Evolutionary conservation across 78 protist genomes (phyloP).

Genomic region (Dictyostelium intermedium): DNA sequence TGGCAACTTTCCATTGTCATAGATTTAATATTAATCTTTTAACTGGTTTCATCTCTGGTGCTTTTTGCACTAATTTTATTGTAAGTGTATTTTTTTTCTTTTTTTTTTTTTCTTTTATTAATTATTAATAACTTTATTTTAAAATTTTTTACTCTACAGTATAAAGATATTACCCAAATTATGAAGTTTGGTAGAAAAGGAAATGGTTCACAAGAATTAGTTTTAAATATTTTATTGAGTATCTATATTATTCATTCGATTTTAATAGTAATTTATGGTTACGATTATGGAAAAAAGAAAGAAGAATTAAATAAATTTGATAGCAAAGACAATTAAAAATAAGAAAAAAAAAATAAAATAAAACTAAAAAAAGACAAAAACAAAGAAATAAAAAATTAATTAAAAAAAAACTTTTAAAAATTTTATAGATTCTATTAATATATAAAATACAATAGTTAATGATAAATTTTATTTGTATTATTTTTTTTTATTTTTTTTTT

Average conservation of each 20-base stretch:
- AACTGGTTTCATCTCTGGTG: constrained; percentile 55
- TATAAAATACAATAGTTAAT: no score
- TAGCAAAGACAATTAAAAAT: neutral
- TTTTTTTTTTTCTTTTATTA: neutral
- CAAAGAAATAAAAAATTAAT: neutral
- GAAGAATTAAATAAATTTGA: constrained; percentile 8
- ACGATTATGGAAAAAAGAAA: constrained; percentile 39
- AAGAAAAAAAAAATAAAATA: neutral
- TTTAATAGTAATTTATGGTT: constrained; percentile 61
- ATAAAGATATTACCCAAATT: constrained; percentile 37
- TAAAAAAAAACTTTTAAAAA: neutral
- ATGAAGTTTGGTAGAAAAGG: constrained; percentile 36
- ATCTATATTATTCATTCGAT: constrained; percentile 39
- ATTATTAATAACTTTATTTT: neutral
- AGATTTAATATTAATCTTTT: constrained; percentile 21
- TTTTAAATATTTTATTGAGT: constrained; percentile 10
- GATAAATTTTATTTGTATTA: no score
- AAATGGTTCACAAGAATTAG: constrained; percentile 21
- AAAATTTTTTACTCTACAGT: constrained; percentile 2
- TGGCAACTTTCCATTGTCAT: constrained; percentile 1
- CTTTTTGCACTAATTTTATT: constrained; percentile 64
- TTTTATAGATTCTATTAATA: neutral
- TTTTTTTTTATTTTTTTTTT: no score
- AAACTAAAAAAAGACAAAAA: neutral
- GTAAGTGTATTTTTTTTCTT: neutral